Conservation (phyloP, 139 green algal genomes). For the Helicosporidium sp. region DNA sequence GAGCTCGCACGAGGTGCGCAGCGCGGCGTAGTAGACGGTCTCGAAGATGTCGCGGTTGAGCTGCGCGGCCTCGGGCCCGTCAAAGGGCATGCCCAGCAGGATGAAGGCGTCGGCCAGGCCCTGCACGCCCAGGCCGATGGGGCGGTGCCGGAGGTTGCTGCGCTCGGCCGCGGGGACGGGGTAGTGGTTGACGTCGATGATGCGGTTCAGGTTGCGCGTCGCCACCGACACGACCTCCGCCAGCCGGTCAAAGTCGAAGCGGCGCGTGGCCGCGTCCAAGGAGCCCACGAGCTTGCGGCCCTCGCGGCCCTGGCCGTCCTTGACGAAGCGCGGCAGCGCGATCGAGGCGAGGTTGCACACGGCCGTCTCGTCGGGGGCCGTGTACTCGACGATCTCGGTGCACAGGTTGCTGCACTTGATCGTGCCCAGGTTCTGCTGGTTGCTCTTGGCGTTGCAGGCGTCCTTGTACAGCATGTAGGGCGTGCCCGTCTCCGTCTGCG, state of each 20-base stretch:
- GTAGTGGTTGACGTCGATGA: constrained; percentile 99
- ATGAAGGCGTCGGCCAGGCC: constrained; percentile 96
- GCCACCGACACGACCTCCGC: constrained; percentile 27
- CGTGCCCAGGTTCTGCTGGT: constrained; percentile 92
- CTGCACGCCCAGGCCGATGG: constrained; percentile 90
- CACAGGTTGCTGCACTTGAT: constrained; percentile 98
- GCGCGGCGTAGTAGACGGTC: constrained; percentile 80
- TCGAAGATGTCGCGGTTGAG: constrained; percentile 92
- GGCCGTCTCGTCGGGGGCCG: constrained; percentile 77
- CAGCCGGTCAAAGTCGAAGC: constrained; percentile 77
- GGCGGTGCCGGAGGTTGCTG: constrained; percentile 88
- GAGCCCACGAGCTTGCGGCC: constrained; percentile 60
- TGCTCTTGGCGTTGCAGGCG: constrained; percentile 85
- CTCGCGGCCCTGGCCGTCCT: constrained; percentile 28
- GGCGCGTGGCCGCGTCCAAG: constrained; percentile 42
- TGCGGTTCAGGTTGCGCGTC: constrained; percentile 90
- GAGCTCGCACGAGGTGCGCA: constrained; percentile 60
- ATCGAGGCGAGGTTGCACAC: constrained; percentile 98
- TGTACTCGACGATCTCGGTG: constrained; percentile 98
- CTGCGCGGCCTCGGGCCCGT: constrained; percentile 56
- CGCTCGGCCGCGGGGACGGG: constrained; percentile 58
- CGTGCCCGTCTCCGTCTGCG: constrained; percentile 96
- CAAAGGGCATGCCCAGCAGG: constrained; percentile 90
- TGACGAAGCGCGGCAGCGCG: constrained; percentile 73
- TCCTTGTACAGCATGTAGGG: constrained; percentile 99